Evolutionary conservation across 2,329 filamentous ascomycete species (phyloP).

Genomic region (Arachnopeziza araneosa): DNA sequence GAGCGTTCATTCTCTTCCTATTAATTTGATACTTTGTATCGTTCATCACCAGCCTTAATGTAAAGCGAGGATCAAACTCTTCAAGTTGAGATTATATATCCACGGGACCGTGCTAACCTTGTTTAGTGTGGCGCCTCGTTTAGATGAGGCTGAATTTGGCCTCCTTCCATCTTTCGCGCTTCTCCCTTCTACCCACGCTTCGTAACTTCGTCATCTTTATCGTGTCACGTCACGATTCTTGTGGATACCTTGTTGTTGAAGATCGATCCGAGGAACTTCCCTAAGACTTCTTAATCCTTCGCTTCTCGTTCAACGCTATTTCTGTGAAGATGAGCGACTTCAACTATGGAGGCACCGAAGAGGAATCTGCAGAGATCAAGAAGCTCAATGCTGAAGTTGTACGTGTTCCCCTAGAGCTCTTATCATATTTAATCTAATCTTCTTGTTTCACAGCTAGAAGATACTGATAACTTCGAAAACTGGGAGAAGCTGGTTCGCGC

Average conservation of each 20-base stretch:
- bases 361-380: constrained; percentile 77
- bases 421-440: constrained; percentile 8
- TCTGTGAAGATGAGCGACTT: constrained; percentile 60
- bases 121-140: neutral
- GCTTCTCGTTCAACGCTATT: neutral
- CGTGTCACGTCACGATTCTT: neutral
- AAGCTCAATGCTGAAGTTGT: constrained; percentile 75
- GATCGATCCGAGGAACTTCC: neutral
- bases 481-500: constrained; percentile 91
- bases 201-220: neutral
- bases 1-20: constrained; percentile 65
- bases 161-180: neutral
- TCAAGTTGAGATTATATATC: neutral
- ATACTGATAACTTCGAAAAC: constrained; percentile 85
- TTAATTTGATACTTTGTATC: constrained; percentile 49
- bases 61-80: constrained; percentile 15
- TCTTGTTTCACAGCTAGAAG: constrained; percentile 33
- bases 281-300: neutral
- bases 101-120: neutral
- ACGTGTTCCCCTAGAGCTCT: constrained; percentile 34
- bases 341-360: constrained; percentile 67
- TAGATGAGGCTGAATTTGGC: constrained; percentile 12
- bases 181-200: neutral
- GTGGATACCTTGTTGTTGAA: neutral
- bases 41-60: constrained; percentile 53